phyloP scores from a whole-genome alignment of 75 land plant genomes.

The Ceratopteris richardii region DNA sequence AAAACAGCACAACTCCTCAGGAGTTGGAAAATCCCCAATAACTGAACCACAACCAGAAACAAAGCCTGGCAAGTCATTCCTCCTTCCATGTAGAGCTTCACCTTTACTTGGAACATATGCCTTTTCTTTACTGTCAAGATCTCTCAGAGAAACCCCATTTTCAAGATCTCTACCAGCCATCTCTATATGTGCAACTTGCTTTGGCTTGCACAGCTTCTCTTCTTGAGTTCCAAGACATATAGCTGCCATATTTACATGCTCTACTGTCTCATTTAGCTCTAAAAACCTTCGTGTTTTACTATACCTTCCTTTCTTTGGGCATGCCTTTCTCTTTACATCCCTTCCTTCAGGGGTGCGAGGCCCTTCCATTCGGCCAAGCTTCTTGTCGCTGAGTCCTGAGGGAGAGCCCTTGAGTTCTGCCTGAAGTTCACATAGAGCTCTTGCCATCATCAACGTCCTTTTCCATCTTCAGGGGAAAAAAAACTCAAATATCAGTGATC shows the following conservation, averaged over 20 bases:
- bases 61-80: neutral
- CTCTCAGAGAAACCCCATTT: no score
- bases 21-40: constrained; percentile 47
- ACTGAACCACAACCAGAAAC: neutral
- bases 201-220: no score
- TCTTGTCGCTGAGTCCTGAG: neutral
- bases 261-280: neutral
- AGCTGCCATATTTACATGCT: no score
- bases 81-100: neutral
- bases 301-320: constrained; percentile 8
- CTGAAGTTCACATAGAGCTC: constrained; percentile 50
- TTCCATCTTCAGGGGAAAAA: constrained; percentile 32
- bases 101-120: no score
- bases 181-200: no score
- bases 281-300: neutral
- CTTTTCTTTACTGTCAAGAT: no score
- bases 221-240: no score
- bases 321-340: constrained; percentile 4
- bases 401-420: constrained; percentile 25
- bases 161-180: no score
- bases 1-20: constrained; percentile 34
- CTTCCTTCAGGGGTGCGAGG: constrained; percentile 7
- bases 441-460: constrained; percentile 50
- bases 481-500: neutral
- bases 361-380: neutral